Evolutionary conservation across 2,329 filamentous ascomycete species (phyloP), one percentile per base, ranked within the genome.

Genomic region (Aspergillus carbonarius): DNA sequence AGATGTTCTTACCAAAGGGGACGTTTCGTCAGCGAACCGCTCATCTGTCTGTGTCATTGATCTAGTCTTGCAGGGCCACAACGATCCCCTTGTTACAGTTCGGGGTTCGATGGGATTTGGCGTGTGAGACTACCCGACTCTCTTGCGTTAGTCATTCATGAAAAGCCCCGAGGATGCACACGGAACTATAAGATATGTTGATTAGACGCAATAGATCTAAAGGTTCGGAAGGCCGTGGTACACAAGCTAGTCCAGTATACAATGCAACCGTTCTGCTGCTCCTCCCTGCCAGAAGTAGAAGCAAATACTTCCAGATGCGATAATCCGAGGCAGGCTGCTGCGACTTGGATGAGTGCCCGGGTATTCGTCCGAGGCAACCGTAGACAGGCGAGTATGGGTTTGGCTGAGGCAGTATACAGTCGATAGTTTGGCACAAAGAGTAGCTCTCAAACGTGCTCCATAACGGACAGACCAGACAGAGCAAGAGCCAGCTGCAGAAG

Each of bases 1-100:
- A 10, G 56, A 62, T 44, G 64, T 59, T 60, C 66, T 63, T 65
- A 74, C 71, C 6, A 74, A 64, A 40, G 71, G 72, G 48, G 71
- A 70, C 3, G 54, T 61, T 60, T 74, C 72, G 54, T 71, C 54
- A 34, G 54, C 61, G 32, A 53, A 51, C 46, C 53, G 59, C 27
- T 63, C 57, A 63, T 65, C 54, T 32, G 60, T 60, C 44, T 48
- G 59, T 55, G 63, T 58, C 63, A 61, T 67, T 39, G 54, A 59
- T 42, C 17, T 40, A 30, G 47, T 39, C 3, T 15, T 23, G 44
- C 44, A 32, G 25, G 30, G 30, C 13, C 12, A 30, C 32, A 25
- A 34, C 25, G 44, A 30, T 23, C 12, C 48, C 30, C 12, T 44
- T 27, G 17, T 32, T 18, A 48, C 44, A 48, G n/a, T 32, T 13